These are phyloP conservation scores for Ambispora gerdemannii DNA, from an alignment of 192 early-diverging fungal genomes.

Conservation along the genomic window DNA sequence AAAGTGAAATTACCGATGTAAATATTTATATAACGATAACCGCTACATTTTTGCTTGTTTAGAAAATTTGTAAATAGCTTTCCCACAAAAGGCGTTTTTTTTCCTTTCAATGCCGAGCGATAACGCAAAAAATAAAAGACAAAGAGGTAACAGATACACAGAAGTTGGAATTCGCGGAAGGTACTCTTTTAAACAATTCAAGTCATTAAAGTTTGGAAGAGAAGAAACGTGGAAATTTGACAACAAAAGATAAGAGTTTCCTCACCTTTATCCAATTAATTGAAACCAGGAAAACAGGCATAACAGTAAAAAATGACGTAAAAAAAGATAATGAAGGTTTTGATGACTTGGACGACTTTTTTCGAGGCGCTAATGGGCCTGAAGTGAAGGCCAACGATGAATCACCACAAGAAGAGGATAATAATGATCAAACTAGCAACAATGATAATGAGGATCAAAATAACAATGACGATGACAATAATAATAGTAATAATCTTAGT, in stretches of 20 bases:
- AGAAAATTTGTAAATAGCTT: no score
- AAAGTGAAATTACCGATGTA: no score
- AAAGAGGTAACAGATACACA: no score
- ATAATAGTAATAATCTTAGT: neutral
- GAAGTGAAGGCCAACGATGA: neutral
- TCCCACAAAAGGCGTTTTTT: no score
- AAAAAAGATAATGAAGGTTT: constrained; percentile 40
- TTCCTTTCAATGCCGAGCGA: no score
- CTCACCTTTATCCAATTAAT: neutral
- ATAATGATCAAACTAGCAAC: neutral
- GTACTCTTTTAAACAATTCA: no score
- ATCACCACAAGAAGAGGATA: neutral
- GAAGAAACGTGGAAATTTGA: neutral
- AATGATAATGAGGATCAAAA: neutral
- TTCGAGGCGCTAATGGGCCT: constrained; percentile 5
- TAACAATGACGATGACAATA: neutral
- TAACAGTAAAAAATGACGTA: constrained; percentile 33
- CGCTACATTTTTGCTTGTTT: no score
- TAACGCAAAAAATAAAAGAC: no score
- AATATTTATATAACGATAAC: no score
- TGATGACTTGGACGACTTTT: constrained; percentile 42
- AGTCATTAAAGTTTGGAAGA: no score
- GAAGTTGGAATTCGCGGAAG: neutral
- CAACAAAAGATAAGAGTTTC: neutral
- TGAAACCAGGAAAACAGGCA: constrained; percentile 37